Percentiles rank a stretch among this genome's conserved stretches.
These are phyloP conservation scores for Suillus lakei DNA, from an alignment of 768 basidiomycete genomes.

Conservation along the genomic window DNA sequence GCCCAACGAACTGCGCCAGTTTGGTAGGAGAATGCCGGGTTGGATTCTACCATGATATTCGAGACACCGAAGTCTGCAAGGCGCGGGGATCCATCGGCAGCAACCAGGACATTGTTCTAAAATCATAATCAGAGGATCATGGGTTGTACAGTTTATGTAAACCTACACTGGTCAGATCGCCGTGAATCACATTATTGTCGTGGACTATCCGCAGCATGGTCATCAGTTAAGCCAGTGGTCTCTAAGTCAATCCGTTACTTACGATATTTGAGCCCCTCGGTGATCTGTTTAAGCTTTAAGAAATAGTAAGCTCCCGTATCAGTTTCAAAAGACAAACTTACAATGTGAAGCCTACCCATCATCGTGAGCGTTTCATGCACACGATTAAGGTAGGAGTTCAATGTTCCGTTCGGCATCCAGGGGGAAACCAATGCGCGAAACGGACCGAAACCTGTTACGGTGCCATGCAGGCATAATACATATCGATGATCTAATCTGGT, in stretches of 20 bases:
- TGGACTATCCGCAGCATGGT: slow-evolving; percentile 7
- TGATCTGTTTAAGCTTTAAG: slow-evolving; percentile 27
- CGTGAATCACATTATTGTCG: slow-evolving; percentile 2
- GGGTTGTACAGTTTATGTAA: no score
- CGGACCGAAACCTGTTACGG: slow-evolving; percentile 23
- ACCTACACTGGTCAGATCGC: slow-evolving; percentile 15
- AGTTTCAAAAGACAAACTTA: neutral
- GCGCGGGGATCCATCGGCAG: slow-evolving; percentile 41
- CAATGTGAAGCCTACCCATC: slow-evolving; percentile 19
- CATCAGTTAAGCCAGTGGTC: neutral
- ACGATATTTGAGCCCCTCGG: slow-evolving; percentile 28
- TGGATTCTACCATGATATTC: slow-evolving; percentile 30
- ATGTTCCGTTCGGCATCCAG: slow-evolving; percentile 42
- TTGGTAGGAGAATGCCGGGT: slow-evolving; percentile 30
- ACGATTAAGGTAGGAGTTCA: slow-evolving; percentile 34
- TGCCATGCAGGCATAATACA: slow-evolving; percentile 23
- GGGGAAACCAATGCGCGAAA: slow-evolving; percentile 40
- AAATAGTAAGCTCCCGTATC: neutral
- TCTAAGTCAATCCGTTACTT: neutral
- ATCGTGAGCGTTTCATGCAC: slow-evolving; percentile 4
- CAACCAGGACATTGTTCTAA: slow-evolving; percentile 34
- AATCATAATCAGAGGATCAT: neutral
- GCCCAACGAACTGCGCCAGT: slow-evolving; percentile 46
- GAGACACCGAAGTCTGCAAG: slow-evolving; percentile 51
- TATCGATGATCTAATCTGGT: slow-evolving; percentile 21